phyloP scores from a whole-genome alignment of 2,329 filamentous ascomycete genomes.

The Atkinsonella hypoxylon region DNA sequence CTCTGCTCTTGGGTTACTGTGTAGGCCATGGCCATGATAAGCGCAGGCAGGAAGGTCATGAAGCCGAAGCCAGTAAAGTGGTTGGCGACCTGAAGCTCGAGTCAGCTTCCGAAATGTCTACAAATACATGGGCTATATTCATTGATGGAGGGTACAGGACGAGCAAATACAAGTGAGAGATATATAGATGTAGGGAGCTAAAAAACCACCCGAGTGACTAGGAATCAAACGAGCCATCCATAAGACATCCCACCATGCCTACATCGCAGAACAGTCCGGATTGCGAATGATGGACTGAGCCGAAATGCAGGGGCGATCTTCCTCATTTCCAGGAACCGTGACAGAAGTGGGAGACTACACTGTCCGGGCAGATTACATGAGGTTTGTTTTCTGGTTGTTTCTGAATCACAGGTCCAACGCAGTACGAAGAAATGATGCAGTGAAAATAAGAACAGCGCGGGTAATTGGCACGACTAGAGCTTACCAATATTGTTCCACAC shows the following conservation, averaged over 20 bases:
- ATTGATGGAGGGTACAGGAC: not conserved
- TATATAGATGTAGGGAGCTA: constrained; percentile 47
- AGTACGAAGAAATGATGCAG: no score
- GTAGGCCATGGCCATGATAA: constrained; percentile 72
- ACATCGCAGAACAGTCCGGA: constrained; percentile 51
- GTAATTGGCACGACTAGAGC: constrained; percentile 21
- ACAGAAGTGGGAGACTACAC: constrained; percentile 54
- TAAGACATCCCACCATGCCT: constrained; percentile 66
- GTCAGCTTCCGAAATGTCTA: constrained; percentile 9
- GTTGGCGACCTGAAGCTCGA: constrained; percentile 17
- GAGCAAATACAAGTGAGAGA: not conserved
- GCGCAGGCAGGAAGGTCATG: constrained; percentile 43
- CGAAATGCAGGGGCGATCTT: constrained; percentile 61
- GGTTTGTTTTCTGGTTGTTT: constrained; percentile 19
- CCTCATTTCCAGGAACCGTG: constrained; percentile 77
- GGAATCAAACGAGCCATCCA: constrained; percentile 55
- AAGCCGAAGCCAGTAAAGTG: constrained; percentile 20
- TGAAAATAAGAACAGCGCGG: no score
- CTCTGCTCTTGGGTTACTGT: constrained; percentile 80
- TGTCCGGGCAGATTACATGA: constrained; percentile 74
- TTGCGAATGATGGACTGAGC: constrained; percentile 55
- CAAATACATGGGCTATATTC: not conserved
- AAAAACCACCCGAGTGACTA: constrained; percentile 47
- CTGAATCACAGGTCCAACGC: not conserved
- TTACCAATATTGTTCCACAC: constrained; percentile 63